phyloP scores from a whole-genome alignment of 2,329 filamentous ascomycete species.

The Fusarium sp. region DNA sequence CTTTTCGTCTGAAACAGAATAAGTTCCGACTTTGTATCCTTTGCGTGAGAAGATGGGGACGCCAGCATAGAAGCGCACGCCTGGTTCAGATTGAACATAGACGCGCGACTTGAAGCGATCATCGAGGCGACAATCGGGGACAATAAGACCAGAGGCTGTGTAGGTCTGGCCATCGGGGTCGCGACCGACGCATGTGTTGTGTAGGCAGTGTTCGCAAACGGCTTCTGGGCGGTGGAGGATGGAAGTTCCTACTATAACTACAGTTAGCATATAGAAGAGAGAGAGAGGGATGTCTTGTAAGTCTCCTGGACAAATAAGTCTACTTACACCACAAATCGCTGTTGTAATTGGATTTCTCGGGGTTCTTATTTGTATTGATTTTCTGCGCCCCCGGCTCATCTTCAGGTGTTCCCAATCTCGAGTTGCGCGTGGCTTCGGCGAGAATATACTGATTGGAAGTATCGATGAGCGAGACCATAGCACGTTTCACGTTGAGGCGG shows the following conservation, averaged over 20 bases:
- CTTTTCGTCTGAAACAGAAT: constrained; percentile 68
- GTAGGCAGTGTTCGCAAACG: constrained; percentile 47
- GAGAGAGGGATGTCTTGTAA: neutral
- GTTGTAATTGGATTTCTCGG: constrained; percentile 4
- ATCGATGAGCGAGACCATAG: constrained; percentile 62
- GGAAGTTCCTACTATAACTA: constrained; percentile 37
- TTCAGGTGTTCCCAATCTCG: constrained; percentile 52
- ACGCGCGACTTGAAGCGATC: constrained; percentile 47
- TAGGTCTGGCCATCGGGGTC: constrained; percentile 43
- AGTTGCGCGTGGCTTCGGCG: constrained; percentile 60
- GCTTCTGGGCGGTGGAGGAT: constrained; percentile 48
- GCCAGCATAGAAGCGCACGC: constrained; percentile 53
- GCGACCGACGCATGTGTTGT: constrained; percentile 40
- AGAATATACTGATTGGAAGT: constrained; percentile 60
- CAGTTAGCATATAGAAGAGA: neutral
- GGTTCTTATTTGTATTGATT: neutral
- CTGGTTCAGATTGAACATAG: constrained; percentile 48
- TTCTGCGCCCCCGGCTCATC: neutral
- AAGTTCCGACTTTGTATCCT: constrained; percentile 68
- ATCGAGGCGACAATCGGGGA: constrained; percentile 48
- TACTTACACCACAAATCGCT: constrained; percentile 51
- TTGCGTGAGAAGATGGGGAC: constrained; percentile 69
- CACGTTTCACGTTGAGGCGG: constrained; percentile 58
- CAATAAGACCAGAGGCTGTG: constrained; percentile 44
- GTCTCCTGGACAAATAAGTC: neutral